Base-by-base conservation (phyloP, 1,284 basidiomycete species). In the Gastroboletus turbinatus region DNA sequence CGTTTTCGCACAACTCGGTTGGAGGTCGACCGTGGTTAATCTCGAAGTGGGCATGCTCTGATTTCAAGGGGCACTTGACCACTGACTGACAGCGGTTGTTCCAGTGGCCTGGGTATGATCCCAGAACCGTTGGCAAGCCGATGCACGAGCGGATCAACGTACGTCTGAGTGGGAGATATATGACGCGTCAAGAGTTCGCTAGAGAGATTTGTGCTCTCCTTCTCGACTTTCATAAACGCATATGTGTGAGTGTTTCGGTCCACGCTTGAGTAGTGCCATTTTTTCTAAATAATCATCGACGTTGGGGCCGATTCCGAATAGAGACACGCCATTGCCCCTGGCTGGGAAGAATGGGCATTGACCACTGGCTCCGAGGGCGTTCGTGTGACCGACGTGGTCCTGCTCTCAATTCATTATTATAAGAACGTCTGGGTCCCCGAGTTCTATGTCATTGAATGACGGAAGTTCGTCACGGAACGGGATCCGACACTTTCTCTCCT, bases 401-500 rank as follows among this genome's bases (percentile, higher is more conserved):
- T 64, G 10, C 33, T 64, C 13, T 64, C 62, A 4, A 50, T 56
- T n/a, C 62, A 64, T 54, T 64, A 66, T 39, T 64, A 64, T 39
- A 46, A 42, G 44, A 56, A 43, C 43, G 32, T 52, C 19, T 64
- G 62, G 62, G 33, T 66, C 38, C 62, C 62, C 10, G 64, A 64
- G 35, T 52, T 64, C 27, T 64, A 66, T 38, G 40, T 64, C 50
- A 45, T 59, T 17, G 48, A 50, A 21, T 57, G 42, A 60, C 10
- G 46, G n/a, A n/a, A n/a, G n/a, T n/a, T n/a, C n/a, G n/a, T n/a
- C n/a, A n/a, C n/a, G n/a, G 35, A 35, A 48, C 1, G 25, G 11
- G 6, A 32, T 19, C 9, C 4, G 29, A 21, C 33, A 4, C 25
- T 10, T 23, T 23, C 11, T 17, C 23, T 27, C n/a, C 11, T 25